phyloP scores from a whole-genome alignment of 1,284 basidiomycete species.

The Pseudozyma sp. region DNA sequence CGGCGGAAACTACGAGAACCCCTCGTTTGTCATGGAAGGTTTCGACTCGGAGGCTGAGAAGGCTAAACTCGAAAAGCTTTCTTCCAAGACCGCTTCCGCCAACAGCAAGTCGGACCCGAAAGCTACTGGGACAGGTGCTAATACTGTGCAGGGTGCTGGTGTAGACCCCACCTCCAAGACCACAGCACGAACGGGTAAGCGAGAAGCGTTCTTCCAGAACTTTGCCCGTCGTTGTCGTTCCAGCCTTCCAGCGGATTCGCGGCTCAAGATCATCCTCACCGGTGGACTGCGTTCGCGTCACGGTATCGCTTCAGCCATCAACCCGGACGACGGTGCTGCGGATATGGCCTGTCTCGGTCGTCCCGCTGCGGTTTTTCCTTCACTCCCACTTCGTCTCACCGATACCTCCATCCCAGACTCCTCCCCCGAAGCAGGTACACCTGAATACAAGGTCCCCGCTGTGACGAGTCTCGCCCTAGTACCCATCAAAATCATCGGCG shows the following conservation, averaged over 20 bases:
- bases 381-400: slow-evolving; percentile 72
- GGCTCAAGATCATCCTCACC: slow-evolving; percentile 78
- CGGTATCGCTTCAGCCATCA: slow-evolving; percentile 73
- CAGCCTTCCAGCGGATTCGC: slow-evolving; percentile 29
- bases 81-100: slow-evolving; percentile 13
- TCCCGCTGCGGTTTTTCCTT: slow-evolving; percentile 76
- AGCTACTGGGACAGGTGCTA: slow-evolving; percentile 19
- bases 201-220: slow-evolving; percentile 71
- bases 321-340: slow-evolving; percentile 38
- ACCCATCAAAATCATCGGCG: slow-evolving; percentile 64
- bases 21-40: slow-evolving; percentile 70
- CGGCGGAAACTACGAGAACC: slow-evolving; percentile 86
- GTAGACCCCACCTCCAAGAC: slow-evolving; percentile 35
- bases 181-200: slow-evolving; percentile 64
- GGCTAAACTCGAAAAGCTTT: slow-evolving; percentile 39
- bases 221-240: slow-evolving; percentile 70
- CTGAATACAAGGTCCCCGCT: slow-evolving; percentile 57
- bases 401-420: slow-evolving; percentile 36
- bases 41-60: slow-evolving; percentile 65
- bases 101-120: slow-evolving; percentile 10
- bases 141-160: slow-evolving; percentile 24
- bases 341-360: slow-evolving; percentile 84
- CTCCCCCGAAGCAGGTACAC: slow-evolving; percentile 45
- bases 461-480: slow-evolving; percentile 52
- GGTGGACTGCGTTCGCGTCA: slow-evolving; percentile 79